Percentiles rank a stretch among this genome's conserved stretches.
These are phyloP conservation scores for Diaporthe velutina DNA, from an alignment of 2,329 filamentous ascomycete genomes.

Conservation along the genomic window DNA sequence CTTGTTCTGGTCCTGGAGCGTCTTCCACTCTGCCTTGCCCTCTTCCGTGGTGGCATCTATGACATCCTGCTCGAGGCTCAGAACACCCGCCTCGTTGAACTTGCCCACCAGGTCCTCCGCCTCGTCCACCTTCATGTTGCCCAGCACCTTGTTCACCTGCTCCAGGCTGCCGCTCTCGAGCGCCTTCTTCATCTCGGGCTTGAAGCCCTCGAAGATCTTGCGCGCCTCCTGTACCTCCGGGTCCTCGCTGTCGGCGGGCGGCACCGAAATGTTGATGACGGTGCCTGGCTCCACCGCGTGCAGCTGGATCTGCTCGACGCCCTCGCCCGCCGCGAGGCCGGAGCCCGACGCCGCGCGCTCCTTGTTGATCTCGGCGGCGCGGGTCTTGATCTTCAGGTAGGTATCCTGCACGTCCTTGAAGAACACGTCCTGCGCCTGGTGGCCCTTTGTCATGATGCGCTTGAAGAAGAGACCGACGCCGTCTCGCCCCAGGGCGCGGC, in stretches of 20 bases:
- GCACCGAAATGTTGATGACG: conserved; percentile 89
- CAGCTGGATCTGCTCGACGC: conserved; percentile 95
- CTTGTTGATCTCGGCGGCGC: conserved; percentile 78
- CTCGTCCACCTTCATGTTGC: conserved; percentile 86
- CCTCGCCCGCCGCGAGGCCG: conserved; percentile 59
- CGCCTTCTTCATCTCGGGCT: conserved; percentile 83
- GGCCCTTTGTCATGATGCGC: conserved; percentile 88
- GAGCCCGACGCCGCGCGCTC: conserved; percentile 55
- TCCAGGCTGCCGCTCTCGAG: conserved; percentile 91
- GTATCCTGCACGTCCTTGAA: conserved; percentile 92
- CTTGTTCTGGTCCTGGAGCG: conserved; percentile 67
- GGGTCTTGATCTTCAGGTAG: conserved; percentile 83
- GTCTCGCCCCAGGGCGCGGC: conserved; percentile 87
- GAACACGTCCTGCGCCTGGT: conserved; percentile 93
- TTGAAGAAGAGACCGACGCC: conserved; percentile 96
- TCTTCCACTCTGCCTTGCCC: conserved; percentile 81
- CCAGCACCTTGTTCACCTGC: conserved; percentile 87
- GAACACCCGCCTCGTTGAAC: conserved; percentile 84
- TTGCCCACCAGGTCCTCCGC: conserved; percentile 85
- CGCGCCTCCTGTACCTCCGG: conserved; percentile 74
- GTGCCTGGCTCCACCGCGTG: conserved; percentile 96
- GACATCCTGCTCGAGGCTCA: conserved; percentile 92
- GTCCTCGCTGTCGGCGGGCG: conserved; percentile 76
- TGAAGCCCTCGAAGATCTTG: conserved; percentile 86
- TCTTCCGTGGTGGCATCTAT: conserved; percentile 95